Evolutionary conservation across 805 yeast species (phyloP).

Genomic region (Nadsonia fulvescens): DNA sequence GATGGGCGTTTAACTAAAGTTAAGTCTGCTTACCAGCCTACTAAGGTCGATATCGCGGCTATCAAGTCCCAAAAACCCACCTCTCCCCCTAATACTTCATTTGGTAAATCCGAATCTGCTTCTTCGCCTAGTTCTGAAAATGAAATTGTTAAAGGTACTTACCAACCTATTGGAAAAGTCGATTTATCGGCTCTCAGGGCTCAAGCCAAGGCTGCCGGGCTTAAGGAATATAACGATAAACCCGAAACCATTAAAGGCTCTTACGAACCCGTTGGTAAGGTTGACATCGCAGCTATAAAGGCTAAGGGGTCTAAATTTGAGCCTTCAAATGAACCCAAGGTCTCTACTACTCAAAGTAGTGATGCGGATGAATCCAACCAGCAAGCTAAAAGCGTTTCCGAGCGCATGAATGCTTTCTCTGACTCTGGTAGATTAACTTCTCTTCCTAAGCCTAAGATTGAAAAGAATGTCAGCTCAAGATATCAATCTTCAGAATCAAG

Average conservation of each 20-base stretch:
- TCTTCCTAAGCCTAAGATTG: conserved; percentile 44
- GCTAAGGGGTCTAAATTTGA: conserved; percentile 4
- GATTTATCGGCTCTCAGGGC: conserved; percentile 29
- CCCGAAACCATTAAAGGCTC: conserved; percentile 1
- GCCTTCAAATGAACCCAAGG: conserved; percentile 1
- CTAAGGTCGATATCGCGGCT: conserved; percentile 40
- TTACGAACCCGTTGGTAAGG: conserved; percentile 5
- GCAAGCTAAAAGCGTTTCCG: conserved; percentile 14
- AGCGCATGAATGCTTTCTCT: conserved; percentile 19
- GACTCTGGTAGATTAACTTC: conserved; percentile 37
- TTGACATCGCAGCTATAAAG: conserved; percentile 5
- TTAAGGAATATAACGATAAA: conserved; percentile 2
- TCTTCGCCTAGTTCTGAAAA: conserved; percentile 26
- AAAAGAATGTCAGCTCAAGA: conserved; percentile 13
- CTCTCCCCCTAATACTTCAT: conserved; percentile 3
- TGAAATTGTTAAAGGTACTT: conserved; percentile 43
- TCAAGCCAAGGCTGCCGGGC: conserved; percentile 13
- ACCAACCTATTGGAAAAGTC: conserved; percentile 47
- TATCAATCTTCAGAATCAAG: conserved; percentile 13
- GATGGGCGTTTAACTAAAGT: conserved; percentile 23
- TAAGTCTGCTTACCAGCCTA: conserved; percentile 49
- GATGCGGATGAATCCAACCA: conserved; percentile 10
- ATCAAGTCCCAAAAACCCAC: conserved; percentile 28
- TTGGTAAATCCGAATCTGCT: conserved; percentile 12
- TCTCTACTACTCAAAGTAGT: conserved; percentile 1